Percentiles rank a stretch among this genome's conserved stretches.
These are phyloP conservation scores for Megacollybia marginata DNA, from an alignment of 768 basidiomycete genomes.

Conservation along the genomic window DNA sequence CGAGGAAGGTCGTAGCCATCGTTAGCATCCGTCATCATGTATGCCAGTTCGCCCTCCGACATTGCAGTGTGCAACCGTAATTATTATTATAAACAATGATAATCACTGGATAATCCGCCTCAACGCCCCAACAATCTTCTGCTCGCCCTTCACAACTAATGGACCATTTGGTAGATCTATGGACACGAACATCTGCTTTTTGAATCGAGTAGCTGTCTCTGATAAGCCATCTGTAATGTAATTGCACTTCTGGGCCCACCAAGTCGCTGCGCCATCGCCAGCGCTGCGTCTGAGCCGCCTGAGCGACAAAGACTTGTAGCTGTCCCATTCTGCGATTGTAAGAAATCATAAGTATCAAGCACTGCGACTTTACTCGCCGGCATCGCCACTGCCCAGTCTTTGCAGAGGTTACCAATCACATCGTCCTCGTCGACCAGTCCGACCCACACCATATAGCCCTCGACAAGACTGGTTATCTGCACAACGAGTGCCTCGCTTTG, in stretches of 20 bases:
- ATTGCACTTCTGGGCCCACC: constrained; percentile 51
- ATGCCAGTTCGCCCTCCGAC: constrained; percentile 70
- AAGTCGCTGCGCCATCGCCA: constrained; percentile 73
- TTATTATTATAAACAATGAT: background rate
- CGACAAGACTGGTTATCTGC: constrained; percentile 58
- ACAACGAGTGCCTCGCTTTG: constrained; percentile 20
- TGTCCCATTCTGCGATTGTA: constrained; percentile 19
- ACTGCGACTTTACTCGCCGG: constrained; percentile 23
- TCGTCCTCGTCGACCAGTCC: constrained; percentile 51
- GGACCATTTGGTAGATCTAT: constrained; percentile 45
- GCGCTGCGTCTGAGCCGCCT: constrained; percentile 51
- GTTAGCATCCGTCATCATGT: constrained; percentile 66
- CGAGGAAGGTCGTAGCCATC: constrained; percentile 78
- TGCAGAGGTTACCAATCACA: constrained; percentile 55
- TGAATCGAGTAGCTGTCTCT: constrained; percentile 50
- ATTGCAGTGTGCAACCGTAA: constrained; percentile 23
- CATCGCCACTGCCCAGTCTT: constrained; percentile 84
- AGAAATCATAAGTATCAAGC: background rate
- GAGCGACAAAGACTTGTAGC: constrained; percentile 63
- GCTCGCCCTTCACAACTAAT: constrained; percentile 52
- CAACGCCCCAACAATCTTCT: constrained; percentile 44
- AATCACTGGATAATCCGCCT: constrained; percentile 7
- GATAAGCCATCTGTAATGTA: constrained; percentile 10
- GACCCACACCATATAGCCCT: constrained; percentile 80
- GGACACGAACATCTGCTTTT: constrained; percentile 66